A percentile compares a stretch with the other conserved stretches of the same genome.
These are phyloP conservation scores for Rutstroemia sp. DNA, from an alignment of 2,329 filamentous ascomycete species.

Conservation along the genomic window DNA sequence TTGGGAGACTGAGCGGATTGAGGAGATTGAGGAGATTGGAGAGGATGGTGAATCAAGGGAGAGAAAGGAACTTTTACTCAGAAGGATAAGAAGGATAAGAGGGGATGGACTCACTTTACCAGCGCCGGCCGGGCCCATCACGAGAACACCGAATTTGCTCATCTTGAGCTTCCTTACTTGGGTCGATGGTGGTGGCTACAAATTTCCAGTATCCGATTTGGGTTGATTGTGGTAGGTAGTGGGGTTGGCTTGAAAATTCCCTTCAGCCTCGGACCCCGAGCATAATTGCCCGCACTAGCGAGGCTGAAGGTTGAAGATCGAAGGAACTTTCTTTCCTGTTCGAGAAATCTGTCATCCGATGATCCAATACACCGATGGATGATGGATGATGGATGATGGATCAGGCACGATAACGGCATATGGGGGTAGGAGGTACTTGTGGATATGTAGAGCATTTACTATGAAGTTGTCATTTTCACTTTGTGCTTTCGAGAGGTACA, in stretches of 20 bases:
- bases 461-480: too few species aligned
- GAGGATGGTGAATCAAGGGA: background rate
- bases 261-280: slow-evolving; percentile 1
- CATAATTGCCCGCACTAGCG: background rate
- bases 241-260: background rate
- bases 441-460: background rate
- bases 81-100: too few species aligned
- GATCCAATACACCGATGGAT: too few species aligned
- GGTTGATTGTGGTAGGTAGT: background rate
- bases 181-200: background rate
- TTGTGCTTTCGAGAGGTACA: too few species aligned
- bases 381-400: too few species aligned
- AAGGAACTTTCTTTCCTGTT: too few species aligned
- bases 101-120: slow-evolving; percentile 57
- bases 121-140: slow-evolving; percentile 93
- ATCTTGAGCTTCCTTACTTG: slow-evolving; percentile 39
- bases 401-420: too few species aligned
- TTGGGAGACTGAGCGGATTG: background rate
- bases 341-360: too few species aligned
- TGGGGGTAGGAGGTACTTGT: background rate
- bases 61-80: slow-evolving; percentile 20
- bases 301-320: background rate
- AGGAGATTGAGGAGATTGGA: too few species aligned
- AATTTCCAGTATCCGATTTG: background rate
- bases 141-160: slow-evolving; percentile 91